A percentile compares a stretch with the other conserved stretches of the same genome.
These are phyloP conservation scores for Xylaria hypoxylon DNA, from an alignment of 2,329 filamentous ascomycete genomes.

Conservation along the genomic window DNA sequence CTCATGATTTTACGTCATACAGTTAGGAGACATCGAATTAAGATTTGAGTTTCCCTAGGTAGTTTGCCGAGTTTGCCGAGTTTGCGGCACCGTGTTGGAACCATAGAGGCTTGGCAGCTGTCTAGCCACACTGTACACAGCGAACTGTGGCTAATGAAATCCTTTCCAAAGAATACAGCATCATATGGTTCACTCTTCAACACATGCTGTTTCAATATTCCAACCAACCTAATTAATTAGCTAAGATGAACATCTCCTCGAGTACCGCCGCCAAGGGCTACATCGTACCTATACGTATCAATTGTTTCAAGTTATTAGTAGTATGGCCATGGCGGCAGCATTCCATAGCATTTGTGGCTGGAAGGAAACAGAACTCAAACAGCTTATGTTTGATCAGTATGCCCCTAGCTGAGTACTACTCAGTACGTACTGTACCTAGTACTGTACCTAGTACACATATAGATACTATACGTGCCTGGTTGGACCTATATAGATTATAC, in stretches of 20 bases:
- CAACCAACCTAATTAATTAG: too few relatives aligned
- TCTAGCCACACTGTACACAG: constrained; percentile 19
- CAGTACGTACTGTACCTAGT: too few relatives aligned
- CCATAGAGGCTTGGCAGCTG: not conserved
- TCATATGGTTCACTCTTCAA: too few relatives aligned
- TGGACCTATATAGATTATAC: not conserved
- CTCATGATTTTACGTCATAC: constrained; percentile 39
- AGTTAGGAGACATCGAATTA: constrained; percentile 12
- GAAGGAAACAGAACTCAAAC: constrained; percentile 23
- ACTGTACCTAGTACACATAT: not conserved
- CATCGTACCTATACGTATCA: not conserved
- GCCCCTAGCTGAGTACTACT: constrained; percentile 4
- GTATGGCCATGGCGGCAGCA: not conserved
- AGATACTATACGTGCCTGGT: too few relatives aligned
- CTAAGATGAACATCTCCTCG: too few relatives aligned
- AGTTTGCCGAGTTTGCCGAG: too few relatives aligned
- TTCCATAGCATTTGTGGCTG: constrained; percentile 18
- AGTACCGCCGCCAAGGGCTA: too few relatives aligned
- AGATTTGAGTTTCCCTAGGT: not conserved
- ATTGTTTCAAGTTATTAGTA: not conserved
- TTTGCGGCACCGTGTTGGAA: constrained; percentile 1
- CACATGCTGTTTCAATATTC: too few relatives aligned
- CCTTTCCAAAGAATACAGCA: too few relatives aligned
- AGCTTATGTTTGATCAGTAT: constrained; percentile 15
- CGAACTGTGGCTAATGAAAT: constrained; percentile 13